phyloP scores from a whole-genome alignment of 768 basidiomycete genomes.

The Hypsizygus marmoreus region DNA sequence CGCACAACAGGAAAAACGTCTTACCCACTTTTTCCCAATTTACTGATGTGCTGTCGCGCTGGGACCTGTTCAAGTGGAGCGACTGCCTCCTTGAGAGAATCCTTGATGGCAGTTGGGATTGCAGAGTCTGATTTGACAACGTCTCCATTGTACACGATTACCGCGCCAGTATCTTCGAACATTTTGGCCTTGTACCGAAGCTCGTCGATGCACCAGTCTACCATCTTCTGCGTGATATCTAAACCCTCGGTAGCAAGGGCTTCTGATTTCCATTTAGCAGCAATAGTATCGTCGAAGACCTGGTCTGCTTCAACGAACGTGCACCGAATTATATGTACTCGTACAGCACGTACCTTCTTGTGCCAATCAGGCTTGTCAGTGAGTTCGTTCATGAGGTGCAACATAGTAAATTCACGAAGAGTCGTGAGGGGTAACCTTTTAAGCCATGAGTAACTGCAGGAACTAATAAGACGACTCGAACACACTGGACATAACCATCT shows the following conservation, averaged over 20 bases:
- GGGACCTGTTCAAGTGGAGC: constrained; percentile 33
- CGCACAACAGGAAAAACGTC: too few relatives aligned
- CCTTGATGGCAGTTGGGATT: constrained; percentile 17
- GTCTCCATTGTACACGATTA: too few relatives aligned
- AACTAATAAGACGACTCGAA: constrained; percentile 16
- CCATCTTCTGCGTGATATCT: constrained; percentile 17
- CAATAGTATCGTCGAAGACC: constrained; percentile 17
- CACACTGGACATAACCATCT: background rate
- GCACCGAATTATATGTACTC: background rate
- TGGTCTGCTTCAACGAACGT: constrained; percentile 7
- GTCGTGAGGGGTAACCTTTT: constrained; percentile 35
- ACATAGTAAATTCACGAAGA: too few relatives aligned
- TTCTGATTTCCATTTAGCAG: constrained; percentile 16
- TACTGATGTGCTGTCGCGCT: constrained; percentile 24
- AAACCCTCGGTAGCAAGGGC: background rate
- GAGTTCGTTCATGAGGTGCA: constrained; percentile 35
- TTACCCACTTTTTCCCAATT: too few relatives aligned
- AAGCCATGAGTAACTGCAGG: constrained; percentile 35
- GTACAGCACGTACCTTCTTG: constrained; percentile 17
- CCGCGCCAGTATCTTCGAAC: constrained; percentile 13
- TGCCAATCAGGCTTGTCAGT: constrained; percentile 38
- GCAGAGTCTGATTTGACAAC: constrained; percentile 30
- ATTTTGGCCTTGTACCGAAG: constrained; percentile 21
- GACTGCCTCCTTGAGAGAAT: constrained; percentile 16
- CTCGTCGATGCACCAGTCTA: constrained; percentile 23